Percentiles rank a stretch among this genome's conserved stretches.
phyloP scores from a whole-genome alignment of 495 filamentous ascomycete species.

The Tricharina praecox region DNA sequence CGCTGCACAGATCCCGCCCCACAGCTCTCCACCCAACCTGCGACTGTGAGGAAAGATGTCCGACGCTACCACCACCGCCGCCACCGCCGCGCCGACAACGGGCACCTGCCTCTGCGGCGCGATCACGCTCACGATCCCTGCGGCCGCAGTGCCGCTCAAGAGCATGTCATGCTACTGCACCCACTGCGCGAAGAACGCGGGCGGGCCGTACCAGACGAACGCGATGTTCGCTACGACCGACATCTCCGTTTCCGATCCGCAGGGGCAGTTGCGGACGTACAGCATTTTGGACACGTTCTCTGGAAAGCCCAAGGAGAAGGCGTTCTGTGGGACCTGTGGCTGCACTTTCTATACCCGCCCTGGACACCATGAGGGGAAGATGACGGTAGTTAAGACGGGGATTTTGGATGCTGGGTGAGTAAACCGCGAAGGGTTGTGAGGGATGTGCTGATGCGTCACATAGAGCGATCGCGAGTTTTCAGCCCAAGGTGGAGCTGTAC shows the following conservation, averaged over 20 bases:
- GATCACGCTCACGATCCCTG: not conserved
- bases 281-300: not conserved
- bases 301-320: conserved; percentile 1
- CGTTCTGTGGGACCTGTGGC: not conserved
- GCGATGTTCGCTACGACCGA: not conserved
- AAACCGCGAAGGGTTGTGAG: not conserved
- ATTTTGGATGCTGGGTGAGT: conserved; percentile 5
- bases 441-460: not conserved
- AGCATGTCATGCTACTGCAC: not conserved
- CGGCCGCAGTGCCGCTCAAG: not conserved
- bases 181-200: conserved; percentile 3
- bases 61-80: too few relatives aligned
- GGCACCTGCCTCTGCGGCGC: conserved; percentile 4
- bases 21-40: too few relatives aligned
- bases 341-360: not conserved
- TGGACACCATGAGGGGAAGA: conserved; percentile 3
- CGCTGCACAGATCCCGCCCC: too few relatives aligned
- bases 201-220: conserved; percentile 1
- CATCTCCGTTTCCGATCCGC: not conserved
- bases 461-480: not conserved
- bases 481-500: not conserved
- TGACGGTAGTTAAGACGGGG: conserved; percentile 4
- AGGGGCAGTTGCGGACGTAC: not conserved
- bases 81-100: not conserved
- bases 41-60: too few relatives aligned